Conservation (phyloP, 78 protist genomes). For the Fonticula alba region DNA sequence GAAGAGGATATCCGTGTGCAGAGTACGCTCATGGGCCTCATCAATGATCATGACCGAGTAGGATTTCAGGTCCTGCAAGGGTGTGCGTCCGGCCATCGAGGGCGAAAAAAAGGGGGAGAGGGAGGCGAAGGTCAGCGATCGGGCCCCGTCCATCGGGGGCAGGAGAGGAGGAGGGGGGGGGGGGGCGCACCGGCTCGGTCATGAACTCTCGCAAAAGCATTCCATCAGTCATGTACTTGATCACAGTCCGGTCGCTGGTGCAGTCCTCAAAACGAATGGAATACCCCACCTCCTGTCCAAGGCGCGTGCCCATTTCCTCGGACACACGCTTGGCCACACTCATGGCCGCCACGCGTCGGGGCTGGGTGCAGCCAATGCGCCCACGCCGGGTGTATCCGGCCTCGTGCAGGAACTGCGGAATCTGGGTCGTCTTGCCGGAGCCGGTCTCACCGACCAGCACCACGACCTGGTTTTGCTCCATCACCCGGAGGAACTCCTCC, state of each 20-base stretch:
- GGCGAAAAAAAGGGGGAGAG: not conserved
- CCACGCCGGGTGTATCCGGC: conserved; percentile 39
- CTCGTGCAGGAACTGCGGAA: conserved; percentile 87
- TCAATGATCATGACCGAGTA: conserved; percentile 87
- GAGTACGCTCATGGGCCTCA: conserved; percentile 97
- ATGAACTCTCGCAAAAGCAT: conserved; percentile 88
- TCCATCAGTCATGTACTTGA: conserved; percentile 95
- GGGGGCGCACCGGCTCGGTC: conserved; percentile 42
- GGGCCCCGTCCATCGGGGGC: too few species aligned
- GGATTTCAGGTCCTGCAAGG: conserved; percentile 30
- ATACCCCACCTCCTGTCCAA: conserved; percentile 48
- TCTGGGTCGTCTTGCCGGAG: conserved; percentile 91
- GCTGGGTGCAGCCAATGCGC: conserved; percentile 84
- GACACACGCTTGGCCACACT: conserved; percentile 87
- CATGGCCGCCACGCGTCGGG: conserved; percentile 94
- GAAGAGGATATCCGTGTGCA: conserved; percentile 92
- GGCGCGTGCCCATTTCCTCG: conserved; percentile 54
- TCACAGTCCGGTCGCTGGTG: conserved; percentile 43
- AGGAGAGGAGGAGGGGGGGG: not conserved
- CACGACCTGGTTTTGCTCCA: conserved; percentile 1
- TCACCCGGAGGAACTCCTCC: conserved; percentile 33
- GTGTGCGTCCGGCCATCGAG: too few species aligned
- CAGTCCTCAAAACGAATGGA: conserved; percentile 85
- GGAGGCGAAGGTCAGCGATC: too few species aligned
- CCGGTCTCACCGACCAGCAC: conserved; percentile 83